Conservation (phyloP, 2,329 filamentous ascomycete genomes). For the Knoxdaviesia capensis region DNA sequence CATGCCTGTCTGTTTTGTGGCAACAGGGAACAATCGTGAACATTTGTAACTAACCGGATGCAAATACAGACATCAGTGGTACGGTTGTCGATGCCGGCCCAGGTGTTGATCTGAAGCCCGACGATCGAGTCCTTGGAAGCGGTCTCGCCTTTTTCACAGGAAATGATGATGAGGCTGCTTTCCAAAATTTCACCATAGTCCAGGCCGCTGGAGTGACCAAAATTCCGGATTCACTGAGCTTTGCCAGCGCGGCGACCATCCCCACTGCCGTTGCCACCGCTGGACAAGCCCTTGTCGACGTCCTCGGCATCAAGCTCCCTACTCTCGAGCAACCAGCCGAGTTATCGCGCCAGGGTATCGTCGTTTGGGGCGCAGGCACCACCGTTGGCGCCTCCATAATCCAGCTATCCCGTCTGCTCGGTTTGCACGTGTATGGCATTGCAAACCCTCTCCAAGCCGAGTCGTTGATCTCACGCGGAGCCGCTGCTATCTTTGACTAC, state of each 20-base stretch:
- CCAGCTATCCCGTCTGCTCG: not conserved
- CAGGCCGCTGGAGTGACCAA: not conserved
- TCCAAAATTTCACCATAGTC: not conserved
- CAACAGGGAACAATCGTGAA: too few species aligned
- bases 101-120: not conserved
- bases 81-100: not conserved
- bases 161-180: not conserved
- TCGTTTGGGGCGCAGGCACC: not conserved
- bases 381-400: not conserved
- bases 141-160: not conserved
- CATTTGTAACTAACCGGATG: too few species aligned
- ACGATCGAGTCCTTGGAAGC: not conserved
- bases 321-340: not conserved
- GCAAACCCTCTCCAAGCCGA: not conserved
- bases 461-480: not conserved
- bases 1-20: too few species aligned
- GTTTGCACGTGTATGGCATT: not conserved
- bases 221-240: not conserved
- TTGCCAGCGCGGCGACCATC: not conserved
- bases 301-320: not conserved
- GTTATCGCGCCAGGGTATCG: not conserved
- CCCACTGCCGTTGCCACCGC: not conserved
- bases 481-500: not conserved
- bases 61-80: too few species aligned
- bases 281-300: not conserved